These are phyloP conservation scores for Ogataea hybrid DNA, from an alignment of 1,139 yeast species.

Conservation along the genomic window DNA sequence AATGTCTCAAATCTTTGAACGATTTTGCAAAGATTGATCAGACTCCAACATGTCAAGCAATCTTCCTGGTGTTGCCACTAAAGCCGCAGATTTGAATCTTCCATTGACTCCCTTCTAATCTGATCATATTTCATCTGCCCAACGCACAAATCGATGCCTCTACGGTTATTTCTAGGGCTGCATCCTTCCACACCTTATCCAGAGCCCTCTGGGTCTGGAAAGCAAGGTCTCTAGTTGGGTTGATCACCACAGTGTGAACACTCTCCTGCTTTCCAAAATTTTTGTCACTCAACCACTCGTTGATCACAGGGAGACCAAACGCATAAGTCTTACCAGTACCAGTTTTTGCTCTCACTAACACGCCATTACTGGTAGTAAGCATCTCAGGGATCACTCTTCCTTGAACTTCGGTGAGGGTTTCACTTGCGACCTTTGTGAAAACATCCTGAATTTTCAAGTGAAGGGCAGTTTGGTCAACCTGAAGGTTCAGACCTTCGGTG, in stretches of 20 bases:
- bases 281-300: constrained; percentile 44
- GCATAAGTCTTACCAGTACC: constrained; percentile 97
- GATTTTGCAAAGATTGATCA: constrained; percentile 43
- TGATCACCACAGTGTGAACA: constrained; percentile 65
- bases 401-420: constrained; percentile 82
- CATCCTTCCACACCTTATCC: constrained; percentile 39
- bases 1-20: constrained; percentile 55
- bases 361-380: constrained; percentile 50
- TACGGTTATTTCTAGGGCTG: constrained; percentile 7
- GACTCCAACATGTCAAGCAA: constrained; percentile 57
- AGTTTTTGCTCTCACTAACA: constrained; percentile 88
- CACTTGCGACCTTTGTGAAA: too few species aligned
- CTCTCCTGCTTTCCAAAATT: constrained; percentile 32
- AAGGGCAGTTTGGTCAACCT: too few species aligned
- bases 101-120: constrained; percentile 22
- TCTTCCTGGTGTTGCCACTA: constrained; percentile 93
- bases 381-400: constrained; percentile 68
- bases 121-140: constrained; percentile 33
- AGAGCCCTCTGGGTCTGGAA: constrained; percentile 75
- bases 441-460: too few species aligned
- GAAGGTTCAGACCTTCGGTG: too few species aligned
- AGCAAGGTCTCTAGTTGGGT: constrained; percentile 94
- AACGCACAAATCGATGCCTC: constrained; percentile 38
- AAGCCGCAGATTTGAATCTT: constrained; percentile 39
- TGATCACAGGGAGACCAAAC: constrained; percentile 76